Evolutionary conservation across 495 filamentous ascomycete species (phyloP), one percentile per base, ranked within the genome.

Genomic region (Aspergillus homomorphus): DNA sequence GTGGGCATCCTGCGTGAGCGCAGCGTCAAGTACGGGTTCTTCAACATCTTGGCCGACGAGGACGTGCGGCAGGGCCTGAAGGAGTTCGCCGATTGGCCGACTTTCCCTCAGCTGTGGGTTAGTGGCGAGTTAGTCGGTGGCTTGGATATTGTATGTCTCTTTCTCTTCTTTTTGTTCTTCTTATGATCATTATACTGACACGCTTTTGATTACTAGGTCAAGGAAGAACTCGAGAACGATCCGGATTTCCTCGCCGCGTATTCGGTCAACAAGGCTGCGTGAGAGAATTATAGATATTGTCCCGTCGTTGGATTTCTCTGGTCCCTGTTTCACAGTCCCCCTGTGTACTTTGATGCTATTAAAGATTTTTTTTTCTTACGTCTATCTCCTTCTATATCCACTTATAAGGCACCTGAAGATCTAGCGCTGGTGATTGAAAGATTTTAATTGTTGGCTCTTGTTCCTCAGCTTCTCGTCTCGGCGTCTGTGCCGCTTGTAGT

Each of bases 1-100:
- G 95, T 98, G 16, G 84, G 78, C 2, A 79, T 98, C 38, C 75
- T 98, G 56, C 84, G 94, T 56, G 92, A 96, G 77, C 84, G 87
- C 58, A 87, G 87, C 51, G 88, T 99, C 41, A 89, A 93, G 69
- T 99, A 98, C 73, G 95, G 94, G 7, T 98, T 98, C 81, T 99
- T 99, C 76, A 98, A 99, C 67, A 98, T 96, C 61, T 74, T 99
- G 54, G 94, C 94, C 61, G 94, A 99, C 72, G 94, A 99, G 66
- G 94, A 97, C 62, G 95, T 99, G 18, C 81, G 94, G 41, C 92
- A 98, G 76, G 94, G 94, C 5, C 73, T 99, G 65, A 99, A 98
- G 81, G 86, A 88, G 69, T 96, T 88, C 72, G 89, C 91, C 12
- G 93, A 96, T 48, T 98, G 94, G 94, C 95, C 94, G 2, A 99